These are phyloP conservation scores for Plicaturopsis crispa DNA, from an alignment of 768 basidiomycete species.

Conservation along the genomic window DNA sequence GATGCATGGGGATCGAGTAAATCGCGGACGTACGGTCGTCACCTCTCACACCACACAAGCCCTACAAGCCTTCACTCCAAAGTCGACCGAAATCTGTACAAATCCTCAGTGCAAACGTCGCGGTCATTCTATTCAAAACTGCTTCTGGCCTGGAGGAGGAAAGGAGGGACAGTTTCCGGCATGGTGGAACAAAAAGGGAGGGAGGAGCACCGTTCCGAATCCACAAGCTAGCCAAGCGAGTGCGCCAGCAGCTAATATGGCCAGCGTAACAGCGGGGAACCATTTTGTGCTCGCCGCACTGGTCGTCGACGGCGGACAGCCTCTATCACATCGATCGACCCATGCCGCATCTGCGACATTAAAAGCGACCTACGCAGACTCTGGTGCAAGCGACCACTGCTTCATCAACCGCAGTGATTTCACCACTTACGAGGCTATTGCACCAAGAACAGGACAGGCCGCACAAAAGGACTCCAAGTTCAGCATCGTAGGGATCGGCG, in stretches of 20 bases:
- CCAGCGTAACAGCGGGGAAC: no score
- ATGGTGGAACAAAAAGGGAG: slow-evolving; percentile 10
- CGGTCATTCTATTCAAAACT: slow-evolving; percentile 19
- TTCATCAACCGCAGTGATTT: slow-evolving; percentile 14
- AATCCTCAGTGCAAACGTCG: slow-evolving; percentile 18
- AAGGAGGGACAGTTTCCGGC: slow-evolving; percentile 27
- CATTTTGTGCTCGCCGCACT: no score
- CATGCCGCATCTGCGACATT: no score
- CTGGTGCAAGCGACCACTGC: slow-evolving; percentile 19
- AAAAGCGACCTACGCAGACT: slow-evolving; percentile 8
- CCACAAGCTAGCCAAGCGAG: no score
- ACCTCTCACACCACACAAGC: slow-evolving; percentile 1
- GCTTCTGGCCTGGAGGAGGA: slow-evolving; percentile 27
- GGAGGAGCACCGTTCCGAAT: no score
- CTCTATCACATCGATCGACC: no score
- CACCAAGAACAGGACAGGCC: slow-evolving; percentile 3
- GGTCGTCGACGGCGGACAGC: no score
- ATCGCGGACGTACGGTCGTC: slow-evolving; percentile 1
- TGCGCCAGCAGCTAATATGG: background rate
- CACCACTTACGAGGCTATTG: slow-evolving; percentile 5
- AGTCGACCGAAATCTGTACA: slow-evolving; percentile 13
- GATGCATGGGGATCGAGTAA: slow-evolving; percentile 2
- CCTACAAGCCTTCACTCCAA: background rate
- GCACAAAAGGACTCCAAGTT: slow-evolving; percentile 10
- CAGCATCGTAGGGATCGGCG: slow-evolving; percentile 14